phyloP scores from a whole-genome alignment of 257 asterid species.

The Solanum virginianum region DNA sequence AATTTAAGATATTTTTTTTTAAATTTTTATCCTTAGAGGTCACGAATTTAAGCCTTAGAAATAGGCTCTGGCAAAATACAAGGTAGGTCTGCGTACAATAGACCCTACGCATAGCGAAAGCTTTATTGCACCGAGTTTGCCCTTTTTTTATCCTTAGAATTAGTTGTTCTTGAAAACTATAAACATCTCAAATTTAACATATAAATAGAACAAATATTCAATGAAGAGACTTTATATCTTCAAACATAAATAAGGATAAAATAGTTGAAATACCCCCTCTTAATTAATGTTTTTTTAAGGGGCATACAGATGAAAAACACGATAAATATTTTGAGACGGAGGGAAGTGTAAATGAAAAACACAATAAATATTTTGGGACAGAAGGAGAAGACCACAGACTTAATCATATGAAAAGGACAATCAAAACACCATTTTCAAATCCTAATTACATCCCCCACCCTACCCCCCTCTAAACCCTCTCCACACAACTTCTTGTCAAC shows the following conservation, averaged over 20 bases:
- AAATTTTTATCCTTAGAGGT: too few relatives aligned
- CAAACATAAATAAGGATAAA: not conserved
- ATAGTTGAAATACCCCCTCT: not conserved
- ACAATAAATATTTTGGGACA: not conserved
- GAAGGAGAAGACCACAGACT: not conserved
- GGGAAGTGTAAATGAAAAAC: not conserved
- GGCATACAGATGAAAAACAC: not conserved
- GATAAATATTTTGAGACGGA: not conserved
- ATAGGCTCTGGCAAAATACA: too few relatives aligned
- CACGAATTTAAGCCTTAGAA: too few relatives aligned
- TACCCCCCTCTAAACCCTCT: slow-evolving; percentile 47
- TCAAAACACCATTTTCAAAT: slow-evolving; percentile 27
- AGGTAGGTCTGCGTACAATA: too few relatives aligned
- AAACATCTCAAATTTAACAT: not conserved
- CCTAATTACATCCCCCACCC: slow-evolving; percentile 23
- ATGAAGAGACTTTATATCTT: too few relatives aligned
- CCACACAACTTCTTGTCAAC: slow-evolving; percentile 40
- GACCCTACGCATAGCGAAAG: too few relatives aligned
- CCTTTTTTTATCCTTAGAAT: not conserved
- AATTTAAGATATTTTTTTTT: not conserved
- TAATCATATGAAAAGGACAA: slow-evolving; percentile 27
- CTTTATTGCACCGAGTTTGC: too few relatives aligned
- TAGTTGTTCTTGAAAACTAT: not conserved
- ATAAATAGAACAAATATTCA: not conserved
- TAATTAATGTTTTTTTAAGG: not conserved